Base-by-base conservation (phyloP, 2,329 filamentous ascomycete species). In the Zasmidium citrigriseum region DNA sequence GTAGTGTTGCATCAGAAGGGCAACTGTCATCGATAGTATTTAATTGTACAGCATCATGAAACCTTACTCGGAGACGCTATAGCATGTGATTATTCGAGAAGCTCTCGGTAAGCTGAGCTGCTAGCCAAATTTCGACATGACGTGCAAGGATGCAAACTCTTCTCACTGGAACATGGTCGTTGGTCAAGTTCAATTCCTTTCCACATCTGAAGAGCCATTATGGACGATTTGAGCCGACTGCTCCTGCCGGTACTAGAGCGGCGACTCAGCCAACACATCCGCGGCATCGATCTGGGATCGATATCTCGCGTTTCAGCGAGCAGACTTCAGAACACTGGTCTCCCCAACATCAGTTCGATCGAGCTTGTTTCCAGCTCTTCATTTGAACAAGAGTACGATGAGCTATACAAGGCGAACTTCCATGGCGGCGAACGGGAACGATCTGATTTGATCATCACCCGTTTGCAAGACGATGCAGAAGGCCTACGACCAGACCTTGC, bases 351-450 rank as follows among this genome's bases (percentile, higher is more conserved):
- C 34, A 58, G 59, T 47, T 50, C 55, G 10, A 57, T 68, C 18
- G 66, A 66, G 48, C 51, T 64, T 4, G 66, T 68, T 18, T 58
- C 56, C 25, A 55, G 56, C 16, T 9, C 38, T 16, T 45, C 52
- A 3, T 68, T 63, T 34, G 47, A 20, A 27, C 21, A 54, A 10
- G 44, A 56, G 3, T 68, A 68, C 52, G 46, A 55, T 24, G 34
- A 41, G 1, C 52, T 68, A 1, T 68, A 67, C 52, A 21, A 44
- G n/a, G 46, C 58, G 4, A 57, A 58, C 12, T 67, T 68, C 38
- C 55, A 63, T 20, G 61, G 55, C 14, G 58, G 57, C 21, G 64
- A 68, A 49, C 61, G 62, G 25, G 66, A 68, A 52, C 50, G 58
- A 14, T 57, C 61, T 5, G 58, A 58, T 23, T 47, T 65, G 38